phyloP scores from a whole-genome alignment of 495 filamentous ascomycete species.

The Niebla homalea region DNA sequence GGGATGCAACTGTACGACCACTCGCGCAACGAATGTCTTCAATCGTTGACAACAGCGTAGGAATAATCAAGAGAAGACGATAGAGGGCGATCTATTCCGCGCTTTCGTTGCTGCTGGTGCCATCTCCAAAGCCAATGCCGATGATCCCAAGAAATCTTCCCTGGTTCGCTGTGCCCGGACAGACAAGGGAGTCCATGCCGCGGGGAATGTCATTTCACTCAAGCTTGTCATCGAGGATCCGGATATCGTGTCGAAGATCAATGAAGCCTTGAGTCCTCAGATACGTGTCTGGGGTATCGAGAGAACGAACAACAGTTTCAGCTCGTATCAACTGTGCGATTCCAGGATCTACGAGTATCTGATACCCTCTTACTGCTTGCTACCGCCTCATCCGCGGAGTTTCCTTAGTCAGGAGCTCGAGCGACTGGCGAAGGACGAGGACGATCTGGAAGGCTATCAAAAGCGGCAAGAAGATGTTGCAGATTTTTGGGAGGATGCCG shows the following conservation, averaged over 20 bases:
- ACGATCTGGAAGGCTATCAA: conserved; percentile 51
- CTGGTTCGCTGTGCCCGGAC: conserved; percentile 88
- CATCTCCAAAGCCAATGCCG: conserved; percentile 89
- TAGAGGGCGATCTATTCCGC: conserved; percentile 90
- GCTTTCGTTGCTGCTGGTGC: conserved; percentile 83
- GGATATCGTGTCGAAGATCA: conserved; percentile 81
- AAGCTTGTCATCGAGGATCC: conserved; percentile 91
- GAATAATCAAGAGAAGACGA: conserved; percentile 65
- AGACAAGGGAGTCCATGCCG: conserved; percentile 95
- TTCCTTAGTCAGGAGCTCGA: conserved; percentile 69
- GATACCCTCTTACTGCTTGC: conserved; percentile 77
- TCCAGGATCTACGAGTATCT: conserved; percentile 94
- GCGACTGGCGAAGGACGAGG: conserved; percentile 55
- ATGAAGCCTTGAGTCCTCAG: conserved; percentile 66
- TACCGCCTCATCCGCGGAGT: conserved; percentile 81
- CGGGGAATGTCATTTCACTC: conserved; percentile 87
- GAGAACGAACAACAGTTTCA: conserved; percentile 72
- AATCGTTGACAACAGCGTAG: conserved; percentile 1
- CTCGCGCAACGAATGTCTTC: neutral
- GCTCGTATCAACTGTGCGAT: conserved; percentile 82
- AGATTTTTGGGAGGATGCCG: conserved; percentile 66
- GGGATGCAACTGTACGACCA: conserved; percentile 70
- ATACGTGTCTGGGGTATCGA: conserved; percentile 91
- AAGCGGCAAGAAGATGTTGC: conserved; percentile 62
- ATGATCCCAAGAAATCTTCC: conserved; percentile 92